Conservation (phyloP, 1,284 basidiomycete genomes). For the Melampsora larici-populina region DNA sequence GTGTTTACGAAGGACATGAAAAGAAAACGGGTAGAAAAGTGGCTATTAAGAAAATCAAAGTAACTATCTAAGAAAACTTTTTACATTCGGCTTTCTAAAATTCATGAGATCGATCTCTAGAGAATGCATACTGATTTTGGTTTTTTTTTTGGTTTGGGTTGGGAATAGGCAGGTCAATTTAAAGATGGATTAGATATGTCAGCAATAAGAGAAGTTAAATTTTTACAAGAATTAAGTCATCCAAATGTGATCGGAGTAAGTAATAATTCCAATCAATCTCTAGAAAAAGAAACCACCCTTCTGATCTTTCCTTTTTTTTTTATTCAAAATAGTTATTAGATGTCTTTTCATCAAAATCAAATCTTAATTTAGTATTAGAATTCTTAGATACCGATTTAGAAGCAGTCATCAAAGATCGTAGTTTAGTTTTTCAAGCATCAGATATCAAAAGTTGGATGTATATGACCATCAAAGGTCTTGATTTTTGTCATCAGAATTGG, state of each 20-base stretch:
- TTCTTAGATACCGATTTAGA: constrained; percentile 97
- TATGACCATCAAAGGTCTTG: constrained; percentile 92
- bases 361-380: constrained; percentile 94
- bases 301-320: constrained; percentile 2
- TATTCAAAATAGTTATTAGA: constrained; percentile 70
- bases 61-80: neutral
- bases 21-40: constrained; percentile 69
- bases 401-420: constrained; percentile 89
- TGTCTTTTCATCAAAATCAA: constrained; percentile 93
- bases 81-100: neutral
- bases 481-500: constrained; percentile 93
- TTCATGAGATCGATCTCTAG: neutral
- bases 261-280: neutral
- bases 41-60: constrained; percentile 81
- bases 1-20: constrained; percentile 86
- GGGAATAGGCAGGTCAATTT: constrained; percentile 79
- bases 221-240: constrained; percentile 86
- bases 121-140: neutral
- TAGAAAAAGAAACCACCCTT: neutral
- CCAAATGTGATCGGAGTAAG: constrained; percentile 87
- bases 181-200: constrained; percentile 99
- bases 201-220: constrained; percentile 96
- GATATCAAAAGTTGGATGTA: constrained; percentile 99
- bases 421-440: constrained; percentile 83
- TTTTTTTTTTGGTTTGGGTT: neutral